Conservation (phyloP, 352 stramenopile species). For the Achlya hypogyna region DNA sequence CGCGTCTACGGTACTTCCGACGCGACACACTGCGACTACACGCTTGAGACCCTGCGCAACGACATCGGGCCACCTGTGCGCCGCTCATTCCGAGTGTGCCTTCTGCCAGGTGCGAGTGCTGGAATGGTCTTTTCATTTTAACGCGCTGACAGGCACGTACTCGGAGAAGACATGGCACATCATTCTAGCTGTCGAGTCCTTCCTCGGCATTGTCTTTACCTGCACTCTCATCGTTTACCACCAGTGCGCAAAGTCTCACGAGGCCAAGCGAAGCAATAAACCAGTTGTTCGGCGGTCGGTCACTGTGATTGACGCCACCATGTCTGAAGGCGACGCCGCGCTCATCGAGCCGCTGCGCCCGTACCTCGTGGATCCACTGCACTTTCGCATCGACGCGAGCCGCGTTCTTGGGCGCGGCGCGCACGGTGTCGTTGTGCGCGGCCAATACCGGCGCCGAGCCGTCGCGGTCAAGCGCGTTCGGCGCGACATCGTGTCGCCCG, state of each 20-base stretch:
- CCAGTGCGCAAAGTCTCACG: background rate
- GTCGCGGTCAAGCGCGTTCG: slow-evolving; percentile 16
- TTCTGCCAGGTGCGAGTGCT: background rate
- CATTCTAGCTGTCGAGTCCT: background rate
- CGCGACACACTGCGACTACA: background rate
- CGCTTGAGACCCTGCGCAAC: background rate
- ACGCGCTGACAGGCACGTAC: background rate
- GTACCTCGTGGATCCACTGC: background rate
- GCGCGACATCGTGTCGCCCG: slow-evolving; percentile 19
- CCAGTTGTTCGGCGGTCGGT: too few relatives aligned
- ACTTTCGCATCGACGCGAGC: background rate
- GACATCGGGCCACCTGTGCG: background rate
- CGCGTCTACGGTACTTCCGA: background rate
- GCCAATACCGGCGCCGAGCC: background rate
- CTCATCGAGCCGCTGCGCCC: background rate
- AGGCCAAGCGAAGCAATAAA: too few relatives aligned
- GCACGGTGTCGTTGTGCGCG: background rate
- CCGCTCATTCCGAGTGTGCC: background rate
- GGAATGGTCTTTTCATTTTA: too few relatives aligned
- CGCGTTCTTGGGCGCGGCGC: background rate
- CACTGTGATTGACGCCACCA: background rate
- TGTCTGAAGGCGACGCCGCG: background rate
- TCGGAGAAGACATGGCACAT: background rate
- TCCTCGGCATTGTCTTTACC: background rate
- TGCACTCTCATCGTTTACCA: background rate